phyloP scores from a whole-genome alignment of 805 yeast species.

The Grigorovia yakushimaensis region DNA sequence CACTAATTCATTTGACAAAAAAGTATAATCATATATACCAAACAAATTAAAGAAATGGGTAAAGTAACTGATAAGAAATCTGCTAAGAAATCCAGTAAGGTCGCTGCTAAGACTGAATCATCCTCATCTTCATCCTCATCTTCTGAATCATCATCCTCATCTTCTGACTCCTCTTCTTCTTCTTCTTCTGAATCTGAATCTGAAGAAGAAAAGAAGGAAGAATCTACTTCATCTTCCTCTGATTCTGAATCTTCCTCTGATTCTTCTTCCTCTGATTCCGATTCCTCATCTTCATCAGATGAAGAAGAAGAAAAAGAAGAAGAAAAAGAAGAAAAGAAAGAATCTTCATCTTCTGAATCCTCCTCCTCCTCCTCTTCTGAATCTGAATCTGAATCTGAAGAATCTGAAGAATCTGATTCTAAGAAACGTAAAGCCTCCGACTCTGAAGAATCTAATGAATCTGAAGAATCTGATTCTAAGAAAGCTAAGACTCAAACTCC shows the following conservation, averaged over 20 bases:
- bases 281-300: conserved; percentile 11
- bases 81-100: conserved; percentile 17
- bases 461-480: conserved; percentile 38
- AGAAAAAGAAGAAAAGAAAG: conserved; percentile 9
- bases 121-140: conserved; percentile 12
- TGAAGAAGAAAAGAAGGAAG: conserved; percentile 6
- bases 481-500: conserved; percentile 53
- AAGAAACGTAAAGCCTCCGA: conserved; percentile 30
- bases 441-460: conserved; percentile 31
- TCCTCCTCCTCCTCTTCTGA: conserved; percentile 23
- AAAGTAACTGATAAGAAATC: conserved; percentile 23
- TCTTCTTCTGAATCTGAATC: conserved; percentile 12
- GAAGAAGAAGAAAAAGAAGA: conserved; percentile 9
- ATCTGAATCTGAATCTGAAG: conserved; percentile 11
- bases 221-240: conserved; percentile 9
- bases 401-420: conserved; percentile 9
- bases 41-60: conserved; percentile 11
- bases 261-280: conserved; percentile 24
- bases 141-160: conserved; percentile 10
- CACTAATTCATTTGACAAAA: not conserved
- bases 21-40: too few relatives aligned
- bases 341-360: conserved; percentile 20
- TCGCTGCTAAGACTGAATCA: conserved; percentile 11
- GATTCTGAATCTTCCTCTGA: conserved; percentile 25
- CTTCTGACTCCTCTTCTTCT: conserved; percentile 10